Percentiles rank a stretch among this genome's conserved stretches.
phyloP scores from a whole-genome alignment of 2,329 filamentous ascomycete species.

The Paraphaeosphaeria minitans region DNA sequence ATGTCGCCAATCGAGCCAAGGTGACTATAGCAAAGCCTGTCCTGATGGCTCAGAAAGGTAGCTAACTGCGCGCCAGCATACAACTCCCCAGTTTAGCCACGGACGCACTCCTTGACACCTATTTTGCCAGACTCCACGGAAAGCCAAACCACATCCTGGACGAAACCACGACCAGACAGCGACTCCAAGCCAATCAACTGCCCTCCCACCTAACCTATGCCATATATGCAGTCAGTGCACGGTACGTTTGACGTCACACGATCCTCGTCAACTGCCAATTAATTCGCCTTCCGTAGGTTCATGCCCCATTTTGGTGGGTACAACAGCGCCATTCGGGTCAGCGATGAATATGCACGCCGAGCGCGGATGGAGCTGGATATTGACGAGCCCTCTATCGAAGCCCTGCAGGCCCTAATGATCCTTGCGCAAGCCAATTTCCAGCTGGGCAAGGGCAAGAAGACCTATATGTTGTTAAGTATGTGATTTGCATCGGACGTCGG shows the following conservation, averaged over 20 bases:
- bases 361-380: constrained; percentile 74
- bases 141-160: constrained; percentile 84
- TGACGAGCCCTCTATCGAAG: constrained; percentile 81
- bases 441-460: constrained; percentile 78
- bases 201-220: constrained; percentile 57
- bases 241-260: constrained; percentile 46
- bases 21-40: constrained; percentile 28
- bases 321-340: constrained; percentile 68
- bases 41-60: constrained; percentile 21
- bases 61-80: constrained; percentile 28
- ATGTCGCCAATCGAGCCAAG: constrained; percentile 48
- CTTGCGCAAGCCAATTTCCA: constrained; percentile 78
- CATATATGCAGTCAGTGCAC: constrained; percentile 56
- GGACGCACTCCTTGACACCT: constrained; percentile 74
- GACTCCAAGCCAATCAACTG: constrained; percentile 71
- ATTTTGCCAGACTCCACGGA: constrained; percentile 78
- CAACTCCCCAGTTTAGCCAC: constrained; percentile 57
- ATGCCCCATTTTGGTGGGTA: constrained; percentile 69
- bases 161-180: constrained; percentile 74
- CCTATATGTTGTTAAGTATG: constrained; percentile 82
- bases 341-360: constrained; percentile 74
- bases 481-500: constrained; percentile 55
- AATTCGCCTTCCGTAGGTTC: constrained; percentile 59
- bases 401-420: constrained; percentile 75
- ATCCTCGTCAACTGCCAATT: constrained; percentile 42